phyloP scores from a whole-genome alignment of 2,329 filamentous ascomycete species.

The Ceratocystis cacaofunesta region DNA sequence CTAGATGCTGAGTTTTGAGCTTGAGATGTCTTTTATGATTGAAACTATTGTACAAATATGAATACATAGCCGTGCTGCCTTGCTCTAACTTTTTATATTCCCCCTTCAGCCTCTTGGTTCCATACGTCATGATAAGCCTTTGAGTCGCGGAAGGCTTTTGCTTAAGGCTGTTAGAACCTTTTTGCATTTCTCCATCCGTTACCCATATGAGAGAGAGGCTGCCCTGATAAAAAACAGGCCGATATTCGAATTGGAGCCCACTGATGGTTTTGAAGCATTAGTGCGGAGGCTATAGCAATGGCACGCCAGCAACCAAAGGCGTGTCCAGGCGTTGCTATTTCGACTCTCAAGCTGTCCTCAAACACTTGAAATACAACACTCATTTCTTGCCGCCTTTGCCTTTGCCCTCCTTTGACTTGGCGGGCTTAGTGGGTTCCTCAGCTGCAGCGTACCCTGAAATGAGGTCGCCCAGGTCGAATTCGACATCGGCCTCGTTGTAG shows the following conservation, averaged over 20 bases:
- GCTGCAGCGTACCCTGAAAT: constrained; percentile 34
- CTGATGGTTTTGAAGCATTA: not conserved
- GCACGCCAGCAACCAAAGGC: not conserved
- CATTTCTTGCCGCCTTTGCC: constrained; percentile 33
- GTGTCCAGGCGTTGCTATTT: not conserved
- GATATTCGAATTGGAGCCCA: not conserved
- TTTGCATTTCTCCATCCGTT: not conserved
- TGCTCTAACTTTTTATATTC: constrained; percentile 1
- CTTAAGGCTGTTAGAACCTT: not conserved
- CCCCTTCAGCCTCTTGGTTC: not conserved
- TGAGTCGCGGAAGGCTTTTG: not conserved
- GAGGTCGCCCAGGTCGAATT: constrained; percentile 32
- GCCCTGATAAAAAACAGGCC: not conserved
- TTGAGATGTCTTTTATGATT: not conserved
- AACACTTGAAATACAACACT: not conserved
- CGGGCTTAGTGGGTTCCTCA: constrained; percentile 17
- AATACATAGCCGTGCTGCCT: constrained; percentile 11
- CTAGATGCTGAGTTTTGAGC: not conserved
- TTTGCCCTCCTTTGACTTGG: constrained; percentile 22
- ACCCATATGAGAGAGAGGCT: not conserved
- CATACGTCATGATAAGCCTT: not conserved
- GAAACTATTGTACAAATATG: constrained; percentile 11
- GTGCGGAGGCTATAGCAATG: not conserved
- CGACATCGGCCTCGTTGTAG: constrained; percentile 21
- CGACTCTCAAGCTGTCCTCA: not conserved